Evolutionary conservation across 129 eudicot species (phyloP).

Genomic region (Cynara cardunculus): DNA sequence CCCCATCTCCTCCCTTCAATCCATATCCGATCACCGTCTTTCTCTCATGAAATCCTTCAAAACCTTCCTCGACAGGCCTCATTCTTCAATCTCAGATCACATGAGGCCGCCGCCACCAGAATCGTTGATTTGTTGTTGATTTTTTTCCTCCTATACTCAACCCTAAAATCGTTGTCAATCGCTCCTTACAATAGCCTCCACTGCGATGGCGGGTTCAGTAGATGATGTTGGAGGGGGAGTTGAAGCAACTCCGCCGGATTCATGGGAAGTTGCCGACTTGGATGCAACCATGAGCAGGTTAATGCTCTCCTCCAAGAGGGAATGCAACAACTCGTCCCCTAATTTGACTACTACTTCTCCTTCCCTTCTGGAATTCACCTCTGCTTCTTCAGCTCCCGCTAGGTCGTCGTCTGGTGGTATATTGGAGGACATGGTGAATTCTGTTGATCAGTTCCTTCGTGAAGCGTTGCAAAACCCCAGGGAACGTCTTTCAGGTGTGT

Average conservation of each 20-base stretch:
- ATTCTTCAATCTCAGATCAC: conserved; percentile 4
- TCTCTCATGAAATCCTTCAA: conserved; percentile 24
- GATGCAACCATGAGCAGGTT: conserved; percentile 73
- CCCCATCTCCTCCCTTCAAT: not conserved
- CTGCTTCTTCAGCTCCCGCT: conserved; percentile 15
- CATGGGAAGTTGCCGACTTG: conserved; percentile 91
- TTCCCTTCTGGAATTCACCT: conserved; percentile 11
- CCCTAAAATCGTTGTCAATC: conserved; percentile 9
- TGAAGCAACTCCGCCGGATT: conserved; percentile 50
- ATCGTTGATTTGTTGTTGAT: conserved; percentile 13
- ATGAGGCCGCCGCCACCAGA: conserved; percentile 14
- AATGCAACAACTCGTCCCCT: conserved; percentile 19
- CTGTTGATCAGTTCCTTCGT: conserved; percentile 85
- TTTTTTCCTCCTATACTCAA: conserved; percentile 19
- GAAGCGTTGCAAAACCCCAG: conserved; percentile 96
- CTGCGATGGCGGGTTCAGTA: conserved; percentile 44
- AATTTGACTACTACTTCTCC: conserved; percentile 8
- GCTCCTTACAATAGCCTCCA: not conserved
- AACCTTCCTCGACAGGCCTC: not conserved
- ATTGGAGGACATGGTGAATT: conserved; percentile 52
- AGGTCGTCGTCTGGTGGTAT: conserved; percentile 29
- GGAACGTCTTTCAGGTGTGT: conserved; percentile 66
- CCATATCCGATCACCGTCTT: not conserved
- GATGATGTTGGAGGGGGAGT: conserved; percentile 42
- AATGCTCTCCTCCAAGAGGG: conserved; percentile 44